Percentiles rank a stretch among this genome's conserved stretches.
Evolutionary conservation across 2,329 filamentous ascomycete species (phyloP).

Genomic region (Stromatinia cepivora): DNA sequence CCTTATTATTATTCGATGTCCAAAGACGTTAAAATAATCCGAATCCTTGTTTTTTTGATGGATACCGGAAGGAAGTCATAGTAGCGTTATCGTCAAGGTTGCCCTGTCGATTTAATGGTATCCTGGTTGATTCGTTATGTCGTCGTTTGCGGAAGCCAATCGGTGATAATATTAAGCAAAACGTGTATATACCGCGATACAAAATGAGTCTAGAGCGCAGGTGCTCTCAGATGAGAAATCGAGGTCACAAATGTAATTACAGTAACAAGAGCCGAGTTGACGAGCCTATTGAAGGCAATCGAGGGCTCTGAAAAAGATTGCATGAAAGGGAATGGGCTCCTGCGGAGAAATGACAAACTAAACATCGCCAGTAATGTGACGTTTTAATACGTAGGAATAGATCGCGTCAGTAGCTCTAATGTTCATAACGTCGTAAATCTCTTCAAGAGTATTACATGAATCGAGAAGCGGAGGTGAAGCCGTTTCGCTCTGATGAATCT

Average conservation of each 20-base stretch:
- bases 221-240: constrained; percentile 14
- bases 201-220: constrained; percentile 10
- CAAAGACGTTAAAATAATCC: constrained; percentile 22
- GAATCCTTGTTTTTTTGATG: constrained; percentile 17
- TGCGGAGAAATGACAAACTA: constrained; percentile 24
- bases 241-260: constrained; percentile 21
- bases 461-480: constrained; percentile 25
- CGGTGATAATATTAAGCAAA: constrained; percentile 19
- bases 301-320: constrained; percentile 1
- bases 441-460: constrained; percentile 27
- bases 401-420: constrained; percentile 30
- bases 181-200: constrained; percentile 22
- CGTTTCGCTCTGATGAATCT: constrained; percentile 41
- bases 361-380: constrained; percentile 27
- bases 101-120: constrained; percentile 42
- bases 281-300: neutral
- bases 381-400: constrained; percentile 28
- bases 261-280: constrained; percentile 19
- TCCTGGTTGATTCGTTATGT: constrained; percentile 37
- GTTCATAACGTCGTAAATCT: constrained; percentile 38
- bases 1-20: constrained; percentile 22
- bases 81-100: constrained; percentile 42
- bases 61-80: constrained; percentile 34
- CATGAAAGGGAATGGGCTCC: constrained; percentile 7
- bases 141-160: constrained; percentile 32